Evolutionary conservation across 176 grass and related monocot genomes (phyloP), one percentile per base, ranked within the genome.

Genomic region (Oryza nivara): DNA sequence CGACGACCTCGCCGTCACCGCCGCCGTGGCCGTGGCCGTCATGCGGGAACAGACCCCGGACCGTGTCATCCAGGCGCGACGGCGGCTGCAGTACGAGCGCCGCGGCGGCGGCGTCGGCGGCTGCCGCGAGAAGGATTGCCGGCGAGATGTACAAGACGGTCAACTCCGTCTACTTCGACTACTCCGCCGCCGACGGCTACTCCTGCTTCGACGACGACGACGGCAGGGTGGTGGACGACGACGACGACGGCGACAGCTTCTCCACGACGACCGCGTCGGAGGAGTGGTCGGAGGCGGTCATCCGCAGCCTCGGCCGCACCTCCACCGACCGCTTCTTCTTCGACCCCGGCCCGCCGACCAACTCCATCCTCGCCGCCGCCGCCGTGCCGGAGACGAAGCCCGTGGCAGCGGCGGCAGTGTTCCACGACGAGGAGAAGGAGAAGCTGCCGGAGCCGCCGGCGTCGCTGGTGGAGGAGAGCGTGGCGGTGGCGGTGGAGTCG

Each of bases 401-500:
- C 28, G 68, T 56, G 43, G 1, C 67, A 9, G 19, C 23, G 30
- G 32, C 7, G 1, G 0, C 12, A 47, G 49, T 19, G 32, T 12
- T 7, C 79, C 26, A 52, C 15, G 7, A 16, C 0, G 43, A 70
- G 7, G 43, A 70, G 7, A 61, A 76, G 32, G 74, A 43, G 43
- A n/a, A 14, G 17, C 13, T 9, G 5, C n/a, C 15, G 61, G 10
- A 11, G 10, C 49, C 76, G 26, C 7, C 76, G 43, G 44, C 48
- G 40, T 40, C 83, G 65, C 74, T 87, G 58, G 92, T 95, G 80
- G 86, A 95, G 86, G 93, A 91, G 80, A 95, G 93, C 93, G 89
- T 98, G 49, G 93, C 87, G 75, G 78, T 98, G 81, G 93, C 96
- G 75, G 78, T 98, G 89, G 91, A 98, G 70, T 96, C 96, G 16